Percentiles rank a stretch among this genome's conserved stretches.
Evolutionary conservation across 495 filamentous ascomycete species (phyloP).

Genomic region (Hyaloscypha variabilis): DNA sequence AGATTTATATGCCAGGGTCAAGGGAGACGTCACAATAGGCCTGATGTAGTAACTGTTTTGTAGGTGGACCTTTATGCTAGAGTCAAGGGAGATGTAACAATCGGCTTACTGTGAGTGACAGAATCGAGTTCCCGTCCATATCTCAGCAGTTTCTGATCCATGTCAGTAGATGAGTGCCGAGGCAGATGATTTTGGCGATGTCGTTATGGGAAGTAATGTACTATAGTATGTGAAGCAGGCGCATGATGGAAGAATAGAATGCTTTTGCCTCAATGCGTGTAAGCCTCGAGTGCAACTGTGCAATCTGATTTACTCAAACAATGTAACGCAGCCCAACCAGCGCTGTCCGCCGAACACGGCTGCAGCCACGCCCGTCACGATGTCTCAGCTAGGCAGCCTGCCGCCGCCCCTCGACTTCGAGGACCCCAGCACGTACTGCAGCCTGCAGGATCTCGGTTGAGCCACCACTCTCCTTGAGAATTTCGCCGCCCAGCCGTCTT

Average conservation of each 20-base stretch:
- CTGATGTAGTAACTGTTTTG: conserved; percentile 30
- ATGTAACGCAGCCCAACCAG: no score
- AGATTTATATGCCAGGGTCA: conserved; percentile 33
- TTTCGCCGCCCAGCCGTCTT: not conserved
- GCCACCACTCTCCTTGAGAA: not conserved
- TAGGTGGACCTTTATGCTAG: conserved; percentile 34
- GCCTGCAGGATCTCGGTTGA: not conserved
- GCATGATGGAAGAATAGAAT: not conserved
- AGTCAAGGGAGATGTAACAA: conserved; percentile 33
- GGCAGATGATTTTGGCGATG: conserved; percentile 1
- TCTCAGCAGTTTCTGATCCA: conserved; percentile 13
- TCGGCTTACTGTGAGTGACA: conserved; percentile 28
- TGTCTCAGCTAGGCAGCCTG: not conserved
- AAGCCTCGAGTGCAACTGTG: not conserved
- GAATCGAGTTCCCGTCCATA: not conserved
- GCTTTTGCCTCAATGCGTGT: not conserved
- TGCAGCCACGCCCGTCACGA: not conserved
- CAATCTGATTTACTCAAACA: not conserved
- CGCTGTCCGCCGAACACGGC: not conserved
- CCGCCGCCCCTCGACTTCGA: not conserved
- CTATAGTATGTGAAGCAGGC: not conserved
- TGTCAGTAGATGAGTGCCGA: conserved; percentile 9
- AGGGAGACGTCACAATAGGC: conserved; percentile 35
- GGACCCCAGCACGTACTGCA: not conserved
- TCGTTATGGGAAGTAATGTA: not conserved